Percentiles rank a stretch among this genome's conserved stretches.
Conservation (phyloP, 805 yeast genomes). For the Candida patagonica region DNA sequence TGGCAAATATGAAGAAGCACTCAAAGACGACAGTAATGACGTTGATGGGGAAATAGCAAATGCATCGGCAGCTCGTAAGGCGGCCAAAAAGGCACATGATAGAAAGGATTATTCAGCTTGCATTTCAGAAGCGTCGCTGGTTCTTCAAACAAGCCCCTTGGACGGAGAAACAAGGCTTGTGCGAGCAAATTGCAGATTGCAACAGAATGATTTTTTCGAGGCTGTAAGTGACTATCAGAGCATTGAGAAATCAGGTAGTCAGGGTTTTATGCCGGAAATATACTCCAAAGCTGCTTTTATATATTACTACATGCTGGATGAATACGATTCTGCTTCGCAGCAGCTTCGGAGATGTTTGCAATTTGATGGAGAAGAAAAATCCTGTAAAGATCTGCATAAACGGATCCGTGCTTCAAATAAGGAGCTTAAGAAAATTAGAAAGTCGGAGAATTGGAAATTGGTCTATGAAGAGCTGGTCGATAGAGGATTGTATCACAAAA, state of each 20-base stretch:
- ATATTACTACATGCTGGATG: constrained; percentile 43
- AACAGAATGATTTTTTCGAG: constrained; percentile 22
- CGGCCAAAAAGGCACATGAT: constrained; percentile 9
- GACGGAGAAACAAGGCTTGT: constrained; percentile 18
- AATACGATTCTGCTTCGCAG: constrained; percentile 42
- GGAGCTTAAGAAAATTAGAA: constrained; percentile 16
- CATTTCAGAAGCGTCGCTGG: constrained; percentile 19
- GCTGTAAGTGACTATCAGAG: constrained; percentile 29
- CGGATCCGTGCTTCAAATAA: constrained; percentile 22
- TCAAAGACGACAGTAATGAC: constrained; percentile 11
- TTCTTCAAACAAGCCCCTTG: constrained; percentile 24
- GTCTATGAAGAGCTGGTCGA: constrained; percentile 10
- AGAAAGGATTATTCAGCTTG: constrained; percentile 18
- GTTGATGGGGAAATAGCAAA: constrained; percentile 11
- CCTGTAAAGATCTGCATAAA: constrained; percentile 40
- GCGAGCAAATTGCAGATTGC: constrained; percentile 28
- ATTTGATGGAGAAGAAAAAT: constrained; percentile 60
- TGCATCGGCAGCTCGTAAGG: constrained; percentile 13
- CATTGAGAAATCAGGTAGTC: constrained; percentile 17
- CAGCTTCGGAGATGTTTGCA: constrained; percentile 61
- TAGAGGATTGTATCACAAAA: constrained; percentile 9
- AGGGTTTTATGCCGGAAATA: constrained; percentile 17
- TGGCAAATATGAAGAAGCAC: constrained; percentile 22
- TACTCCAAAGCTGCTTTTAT: constrained; percentile 27
- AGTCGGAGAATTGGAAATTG: constrained; percentile 10